Base-by-base conservation (phyloP, 306 rosid genomes). In the Ceratonia siliqua region DNA sequence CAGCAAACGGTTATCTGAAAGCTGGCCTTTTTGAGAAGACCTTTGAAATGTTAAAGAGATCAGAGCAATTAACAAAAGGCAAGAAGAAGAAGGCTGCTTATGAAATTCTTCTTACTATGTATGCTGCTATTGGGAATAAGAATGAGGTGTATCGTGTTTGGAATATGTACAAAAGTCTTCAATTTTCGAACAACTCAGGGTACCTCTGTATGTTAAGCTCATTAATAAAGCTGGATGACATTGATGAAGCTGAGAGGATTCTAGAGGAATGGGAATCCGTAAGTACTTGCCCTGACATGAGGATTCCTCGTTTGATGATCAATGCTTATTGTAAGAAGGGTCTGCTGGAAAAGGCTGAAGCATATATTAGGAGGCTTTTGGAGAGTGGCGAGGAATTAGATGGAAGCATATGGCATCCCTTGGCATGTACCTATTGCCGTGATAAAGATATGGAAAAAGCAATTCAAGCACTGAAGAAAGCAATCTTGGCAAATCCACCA, bases 1-100 rank as follows among this genome's bases (percentile, higher is more conserved):
- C 81, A 32, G 91, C 89, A 11, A 87, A 84, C n/a, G 83, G 87
- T 36, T 91, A 87, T 80, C 56, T 80, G 65, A 91, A 89, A 82
- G 86, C 71, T 13, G 83, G 85, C 28, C 56, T 62, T 25, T 36
- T 55, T 35, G 92, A 87, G 53, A 91, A 85, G 79, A 73, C 82
- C 45, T 21, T 32, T 5, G 15, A 27, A 55, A 77, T 73, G 83
- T 49, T 91, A 48, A 68, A 79, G 85, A 84, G 61, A 82, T 67
- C 94, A 0, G 97, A 91, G 72, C 68, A 75, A 22, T 67, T 73
- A 10, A 54, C 66, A 45, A 57, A 64, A 17, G 62, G 50, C 43
- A 43, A 15, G 33, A 39, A 35, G 0, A 73, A 39, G 62, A 72
- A 71, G 79, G 10, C 36, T 75, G 89, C 88, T 30, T 89, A 79